Conservation (phyloP, 2,329 filamentous ascomycete species). For the Biscogniauxia sp. region DNA sequence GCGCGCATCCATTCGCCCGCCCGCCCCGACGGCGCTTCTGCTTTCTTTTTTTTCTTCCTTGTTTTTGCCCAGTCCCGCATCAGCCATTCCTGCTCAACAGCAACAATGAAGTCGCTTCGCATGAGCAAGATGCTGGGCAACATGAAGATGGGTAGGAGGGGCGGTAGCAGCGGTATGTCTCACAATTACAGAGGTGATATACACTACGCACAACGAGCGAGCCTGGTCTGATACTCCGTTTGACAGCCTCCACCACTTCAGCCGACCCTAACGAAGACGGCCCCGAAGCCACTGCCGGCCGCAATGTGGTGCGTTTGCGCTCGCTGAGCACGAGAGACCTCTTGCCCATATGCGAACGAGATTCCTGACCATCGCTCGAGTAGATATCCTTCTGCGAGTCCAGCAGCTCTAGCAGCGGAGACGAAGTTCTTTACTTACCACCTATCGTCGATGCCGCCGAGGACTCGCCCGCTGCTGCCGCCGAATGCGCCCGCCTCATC, state of each 20-base stretch:
- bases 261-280: constrained; percentile 47
- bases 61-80: neutral
- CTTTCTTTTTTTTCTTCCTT: neutral
- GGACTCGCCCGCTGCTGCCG: constrained; percentile 81
- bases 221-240: neutral
- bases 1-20: neutral
- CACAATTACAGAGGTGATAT: neutral
- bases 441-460: constrained; percentile 93
- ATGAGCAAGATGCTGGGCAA: constrained; percentile 56
- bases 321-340: neutral
- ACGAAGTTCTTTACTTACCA: constrained; percentile 90
- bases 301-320: constrained; percentile 59
- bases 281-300: constrained; percentile 64
- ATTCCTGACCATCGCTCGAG: constrained; percentile 17
- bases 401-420: constrained; percentile 63
- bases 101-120: constrained; percentile 48
- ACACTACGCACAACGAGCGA: constrained; percentile 6
- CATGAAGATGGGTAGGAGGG: constrained; percentile 49
- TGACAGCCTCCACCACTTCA: constrained; percentile 20
- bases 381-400: constrained; percentile 83
- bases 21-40: neutral
- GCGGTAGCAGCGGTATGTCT: constrained; percentile 16
- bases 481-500: constrained; percentile 75
- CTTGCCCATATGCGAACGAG: constrained; percentile 2
- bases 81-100: neutral